Base-by-base conservation (phyloP, 169 alveolate species). In the Plasmodium vinckei region DNA sequence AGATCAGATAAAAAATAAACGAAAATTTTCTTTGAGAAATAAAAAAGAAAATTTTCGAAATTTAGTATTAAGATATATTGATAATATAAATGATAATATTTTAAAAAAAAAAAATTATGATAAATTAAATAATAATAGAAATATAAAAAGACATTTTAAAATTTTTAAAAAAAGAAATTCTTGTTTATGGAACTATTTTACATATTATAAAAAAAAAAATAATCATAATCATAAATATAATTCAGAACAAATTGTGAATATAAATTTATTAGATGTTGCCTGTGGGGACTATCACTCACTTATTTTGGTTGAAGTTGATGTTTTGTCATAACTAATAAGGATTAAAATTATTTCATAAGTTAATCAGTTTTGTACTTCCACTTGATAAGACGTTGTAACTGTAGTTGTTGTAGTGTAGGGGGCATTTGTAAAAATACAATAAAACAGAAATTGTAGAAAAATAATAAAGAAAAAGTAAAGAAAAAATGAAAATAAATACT, bases 111-210 rank as follows among this genome's bases (percentile, higher is more conserved):
- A 82, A 42, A 54, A 67, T 39, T 17, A 15, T 12, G 49, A 2
- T 2, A 82, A 70, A 67, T 25, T 73, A 21, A 49, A 17, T 5
- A 47, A 67, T 21, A 51, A 51, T 15, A 82, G 65, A 59, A 39
- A 82, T 21, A 82, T 46, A 0, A 82, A 82, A 56, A 17, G 25
- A 57, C 67, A 68, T 54, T 82, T 82, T 82, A 82, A 82, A 56
- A 72, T 82, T 19, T 82, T 82, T 49, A 82, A 82, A 82, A 82
- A 56, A 56, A 65, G 90, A 60, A 65, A 70, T 27, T 65, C 90
- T n/a, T 82, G 90, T 33, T 56, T 82, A 19, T 82, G 90, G 90
- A 82, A 82, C 65, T 82, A 65, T 53, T 82, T 82, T 53, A 82
- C 82, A n/a, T 82, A 82, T 53, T 71, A 82, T 65, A 46, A 82